Conservation (phyloP, 1,284 basidiomycete genomes). For the Inonotus hispidus region DNA sequence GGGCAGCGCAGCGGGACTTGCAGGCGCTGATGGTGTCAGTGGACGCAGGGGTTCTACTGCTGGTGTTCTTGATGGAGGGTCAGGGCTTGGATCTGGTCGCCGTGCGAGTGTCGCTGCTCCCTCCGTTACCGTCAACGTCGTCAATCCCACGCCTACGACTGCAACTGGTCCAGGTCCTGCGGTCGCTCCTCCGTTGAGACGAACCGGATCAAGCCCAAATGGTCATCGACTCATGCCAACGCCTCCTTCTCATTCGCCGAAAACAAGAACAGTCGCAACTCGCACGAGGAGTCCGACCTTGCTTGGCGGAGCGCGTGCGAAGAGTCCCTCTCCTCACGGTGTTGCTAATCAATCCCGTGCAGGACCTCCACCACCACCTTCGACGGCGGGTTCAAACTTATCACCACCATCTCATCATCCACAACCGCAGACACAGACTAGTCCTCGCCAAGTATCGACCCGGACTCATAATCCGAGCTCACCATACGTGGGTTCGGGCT, state of each 20-base stretch:
- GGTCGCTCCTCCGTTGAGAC: neutral
- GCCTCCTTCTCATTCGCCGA: slow-evolving; percentile 10
- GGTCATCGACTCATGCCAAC: slow-evolving; percentile 2
- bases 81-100: neutral
- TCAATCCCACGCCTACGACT: slow-evolving; percentile 17
- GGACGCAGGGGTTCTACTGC: slow-evolving; percentile 12
- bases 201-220: slow-evolving; percentile 7
- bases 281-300: slow-evolving; percentile 12
- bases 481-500: neutral
- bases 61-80: slow-evolving; percentile 1
- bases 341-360: slow-evolving; percentile 7
- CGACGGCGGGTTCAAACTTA: neutral
- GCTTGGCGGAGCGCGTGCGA: slow-evolving; percentile 11
- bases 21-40: neutral
- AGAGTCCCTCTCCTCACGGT: slow-evolving; percentile 6
- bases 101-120: slow-evolving; percentile 12
- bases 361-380: neutral
- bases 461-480: slow-evolving; percentile 6
- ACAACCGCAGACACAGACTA: neutral
- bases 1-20: slow-evolving; percentile 45
- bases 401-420: slow-evolving; percentile 13
- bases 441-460: neutral
- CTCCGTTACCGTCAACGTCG: slow-evolving; percentile 15
- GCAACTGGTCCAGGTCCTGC: slow-evolving; percentile 10
- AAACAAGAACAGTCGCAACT: neutral